A percentile compares a stretch with the other conserved stretches of the same genome.
These are phyloP conservation scores for Skeletonema grethae DNA, from an alignment of 108 stramenopile species.

Conservation along the genomic window DNA sequence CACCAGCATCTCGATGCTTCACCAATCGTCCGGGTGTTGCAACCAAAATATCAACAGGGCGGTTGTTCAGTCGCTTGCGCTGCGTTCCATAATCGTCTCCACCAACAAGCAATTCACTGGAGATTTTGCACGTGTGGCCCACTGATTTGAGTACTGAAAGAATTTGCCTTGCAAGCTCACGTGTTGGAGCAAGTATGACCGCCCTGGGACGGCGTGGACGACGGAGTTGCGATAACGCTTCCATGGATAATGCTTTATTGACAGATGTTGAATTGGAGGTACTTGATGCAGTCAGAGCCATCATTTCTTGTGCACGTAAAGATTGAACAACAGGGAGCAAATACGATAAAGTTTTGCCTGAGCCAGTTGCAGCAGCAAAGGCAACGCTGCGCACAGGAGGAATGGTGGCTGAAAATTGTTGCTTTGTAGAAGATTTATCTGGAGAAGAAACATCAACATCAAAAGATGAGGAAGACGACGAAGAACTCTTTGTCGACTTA, in stretches of 20 bases:
- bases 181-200: slow-evolving; percentile 91
- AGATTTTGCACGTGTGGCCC: slow-evolving; percentile 84
- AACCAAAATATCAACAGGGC: slow-evolving; percentile 89
- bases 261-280: slow-evolving; percentile 11
- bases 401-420: slow-evolving; percentile 8
- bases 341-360: slow-evolving; percentile 88
- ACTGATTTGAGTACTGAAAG: slow-evolving; percentile 85
- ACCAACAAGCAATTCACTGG: slow-evolving; percentile 79
- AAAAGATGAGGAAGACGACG: slow-evolving; percentile 14
- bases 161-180: slow-evolving; percentile 94
- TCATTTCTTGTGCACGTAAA: slow-evolving; percentile 78
- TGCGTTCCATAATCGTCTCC: slow-evolving; percentile 91
- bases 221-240: slow-evolving; percentile 40
- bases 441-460: slow-evolving; percentile 11
- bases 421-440: neutral
- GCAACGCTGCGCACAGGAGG: slow-evolving; percentile 39
- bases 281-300: slow-evolving; percentile 40
- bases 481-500: neutral
- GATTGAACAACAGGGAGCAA: slow-evolving; percentile 83
- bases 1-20: slow-evolving; percentile 89
- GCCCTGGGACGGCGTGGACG: slow-evolving; percentile 87
- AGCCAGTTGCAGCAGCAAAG: slow-evolving; percentile 91
- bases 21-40: slow-evolving; percentile 93
- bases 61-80: slow-evolving; percentile 58
- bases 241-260: slow-evolving; percentile 7